These are phyloP conservation scores for Botryosphaeria agaves DNA, from an alignment of 2,329 filamentous ascomycete species.

Conservation along the genomic window DNA sequence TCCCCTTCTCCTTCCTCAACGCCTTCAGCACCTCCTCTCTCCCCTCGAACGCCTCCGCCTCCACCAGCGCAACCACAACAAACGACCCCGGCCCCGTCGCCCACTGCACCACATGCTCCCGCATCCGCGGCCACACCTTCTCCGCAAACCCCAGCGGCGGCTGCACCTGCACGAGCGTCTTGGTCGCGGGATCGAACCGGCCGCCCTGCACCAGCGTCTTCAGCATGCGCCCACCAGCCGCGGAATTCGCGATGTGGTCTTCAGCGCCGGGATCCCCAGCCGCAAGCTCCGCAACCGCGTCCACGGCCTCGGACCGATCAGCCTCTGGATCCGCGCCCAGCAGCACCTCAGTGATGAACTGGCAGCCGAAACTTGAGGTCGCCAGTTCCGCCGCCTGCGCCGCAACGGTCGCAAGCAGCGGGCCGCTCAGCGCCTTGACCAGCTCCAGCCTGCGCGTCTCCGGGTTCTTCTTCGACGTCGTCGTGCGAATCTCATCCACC, in stretches of 20 bases:
- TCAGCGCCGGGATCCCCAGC: constrained; percentile 22
- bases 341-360: constrained; percentile 69
- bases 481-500: constrained; percentile 59
- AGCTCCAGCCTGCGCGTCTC: constrained; percentile 61
- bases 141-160: constrained; percentile 68
- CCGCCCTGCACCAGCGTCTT: constrained; percentile 85
- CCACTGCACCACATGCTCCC: constrained; percentile 61
- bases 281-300: constrained; percentile 39
- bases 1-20: constrained; percentile 56
- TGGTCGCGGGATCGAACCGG: constrained; percentile 58
- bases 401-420: constrained; percentile 57
- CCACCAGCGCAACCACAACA: constrained; percentile 64
- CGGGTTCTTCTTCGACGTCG: constrained; percentile 85
- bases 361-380: constrained; percentile 65
- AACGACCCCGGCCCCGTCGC: constrained; percentile 76
- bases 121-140: constrained; percentile 66
- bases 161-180: constrained; percentile 51
- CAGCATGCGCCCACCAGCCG: constrained; percentile 63
- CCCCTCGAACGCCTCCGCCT: constrained; percentile 53
- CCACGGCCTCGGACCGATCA: constrained; percentile 58
- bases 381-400: constrained; percentile 51
- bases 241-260: constrained; percentile 41
- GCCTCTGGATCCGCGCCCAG: constrained; percentile 57
- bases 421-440: constrained; percentile 53
- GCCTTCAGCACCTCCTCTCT: constrained; percentile 49